Evolutionary conservation across 305 asterid genomes (phyloP).

Genomic region (Galium porrigens): DNA sequence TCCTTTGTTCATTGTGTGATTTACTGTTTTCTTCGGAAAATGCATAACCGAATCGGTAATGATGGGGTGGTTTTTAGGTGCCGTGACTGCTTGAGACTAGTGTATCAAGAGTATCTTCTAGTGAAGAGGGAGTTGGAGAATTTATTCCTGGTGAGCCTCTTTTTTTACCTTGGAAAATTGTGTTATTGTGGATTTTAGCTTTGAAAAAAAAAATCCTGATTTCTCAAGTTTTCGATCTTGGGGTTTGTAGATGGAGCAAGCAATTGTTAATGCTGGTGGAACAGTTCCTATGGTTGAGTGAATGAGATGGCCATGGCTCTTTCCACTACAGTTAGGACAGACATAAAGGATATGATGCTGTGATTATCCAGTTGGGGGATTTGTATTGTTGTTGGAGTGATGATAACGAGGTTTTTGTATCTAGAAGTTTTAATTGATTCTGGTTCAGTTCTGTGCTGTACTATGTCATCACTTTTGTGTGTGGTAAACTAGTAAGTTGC

Average conservation of each 20-base stretch:
- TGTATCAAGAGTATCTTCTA: slow-evolving; percentile 48
- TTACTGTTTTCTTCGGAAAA: neutral
- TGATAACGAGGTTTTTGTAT: neutral
- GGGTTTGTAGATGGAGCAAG: slow-evolving; percentile 41
- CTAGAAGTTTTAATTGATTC: neutral
- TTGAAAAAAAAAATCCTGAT: neutral
- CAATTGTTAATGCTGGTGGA: slow-evolving; percentile 63
- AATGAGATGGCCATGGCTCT: slow-evolving; percentile 8
- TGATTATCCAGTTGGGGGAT: slow-evolving; percentile 11
- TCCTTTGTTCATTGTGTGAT: neutral
- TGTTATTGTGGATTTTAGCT: neutral
- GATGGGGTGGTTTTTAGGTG: slow-evolving; percentile 27
- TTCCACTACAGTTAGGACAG: slow-evolving; percentile 7
- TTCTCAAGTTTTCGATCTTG: neutral
- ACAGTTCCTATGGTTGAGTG: slow-evolving; percentile 31
- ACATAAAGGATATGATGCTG: neutral
- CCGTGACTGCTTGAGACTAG: slow-evolving; percentile 39
- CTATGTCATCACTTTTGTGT: neutral
- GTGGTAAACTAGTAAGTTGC: neutral
- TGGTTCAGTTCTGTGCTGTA: slow-evolving; percentile 5
- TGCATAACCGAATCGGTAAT: neutral
- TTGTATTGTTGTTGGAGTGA: slow-evolving; percentile 9
- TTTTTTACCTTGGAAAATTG: neutral
- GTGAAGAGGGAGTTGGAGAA: slow-evolving; percentile 46
- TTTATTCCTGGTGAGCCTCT: slow-evolving; percentile 31